Percentiles rank a stretch among this genome's conserved stretches.
These are phyloP conservation scores for Colletotrichum spinosum DNA, from an alignment of 2,329 filamentous ascomycete genomes.

Conservation along the genomic window DNA sequence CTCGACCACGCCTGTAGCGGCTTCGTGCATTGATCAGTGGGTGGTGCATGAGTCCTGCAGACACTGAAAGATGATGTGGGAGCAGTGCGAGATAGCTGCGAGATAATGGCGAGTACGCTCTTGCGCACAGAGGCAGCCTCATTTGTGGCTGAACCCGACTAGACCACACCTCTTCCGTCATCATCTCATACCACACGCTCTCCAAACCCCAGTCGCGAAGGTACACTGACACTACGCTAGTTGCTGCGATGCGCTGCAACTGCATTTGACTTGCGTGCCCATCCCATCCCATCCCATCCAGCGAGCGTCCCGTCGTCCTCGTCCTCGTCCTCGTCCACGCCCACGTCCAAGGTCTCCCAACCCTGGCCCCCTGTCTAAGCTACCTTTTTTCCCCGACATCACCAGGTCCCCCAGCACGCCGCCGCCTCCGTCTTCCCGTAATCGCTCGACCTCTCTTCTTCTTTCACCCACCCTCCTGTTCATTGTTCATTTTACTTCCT, in stretches of 20 bases:
- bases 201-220: no score
- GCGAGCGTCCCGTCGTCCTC: not conserved
- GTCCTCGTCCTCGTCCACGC: no score
- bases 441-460: constrained; percentile 9
- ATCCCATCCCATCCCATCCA: constrained; percentile 27
- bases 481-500: constrained; percentile 13
- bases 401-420: constrained; percentile 15
- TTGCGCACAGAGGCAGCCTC: constrained; percentile 19
- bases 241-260: no score
- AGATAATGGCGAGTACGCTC: not conserved
- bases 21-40: constrained; percentile 26
- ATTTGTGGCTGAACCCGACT: constrained; percentile 29
- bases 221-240: no score
- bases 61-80: constrained; percentile 16
- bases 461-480: not conserved
- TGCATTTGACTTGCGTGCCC: constrained; percentile 1
- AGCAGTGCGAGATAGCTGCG: constrained; percentile 13
- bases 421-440: constrained; percentile 5
- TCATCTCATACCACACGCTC: constrained; percentile 27
- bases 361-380: constrained; percentile 1
- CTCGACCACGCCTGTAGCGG: constrained; percentile 7
- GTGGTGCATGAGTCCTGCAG: constrained; percentile 12
- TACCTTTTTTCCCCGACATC: constrained; percentile 22
- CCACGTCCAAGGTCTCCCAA: not conserved
- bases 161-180: constrained; percentile 33